Evolutionary conservation across 352 stramenopile genomes (phyloP).

Genomic region (Blastocystis sp.): DNA sequence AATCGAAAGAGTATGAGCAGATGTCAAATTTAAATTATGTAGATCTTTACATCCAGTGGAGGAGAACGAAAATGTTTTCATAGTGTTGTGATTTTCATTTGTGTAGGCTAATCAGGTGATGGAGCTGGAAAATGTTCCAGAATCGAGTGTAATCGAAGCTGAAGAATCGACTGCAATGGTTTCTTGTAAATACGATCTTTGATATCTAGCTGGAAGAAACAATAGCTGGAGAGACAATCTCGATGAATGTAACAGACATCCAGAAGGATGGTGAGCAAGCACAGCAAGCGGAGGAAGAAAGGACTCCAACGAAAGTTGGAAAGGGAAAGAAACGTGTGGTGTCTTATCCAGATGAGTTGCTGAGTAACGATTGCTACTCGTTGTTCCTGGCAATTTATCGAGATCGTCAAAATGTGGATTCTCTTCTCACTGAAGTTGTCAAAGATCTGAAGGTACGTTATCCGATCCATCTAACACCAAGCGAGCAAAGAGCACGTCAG

Average conservation of each 20-base stretch:
- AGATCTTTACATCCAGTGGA: not conserved
- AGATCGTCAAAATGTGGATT: not conserved
- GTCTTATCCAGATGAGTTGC: not conserved
- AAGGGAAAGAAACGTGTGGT: not conserved
- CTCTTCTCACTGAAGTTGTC: not conserved
- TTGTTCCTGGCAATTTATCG: not conserved
- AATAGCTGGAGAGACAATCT: not conserved
- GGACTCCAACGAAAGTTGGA: not conserved
- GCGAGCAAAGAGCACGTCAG: not conserved
- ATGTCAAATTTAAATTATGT: not conserved
- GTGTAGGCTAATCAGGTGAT: not conserved
- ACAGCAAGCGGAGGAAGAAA: not conserved
- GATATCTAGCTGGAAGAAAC: not conserved
- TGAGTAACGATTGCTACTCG: not conserved
- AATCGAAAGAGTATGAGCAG: not conserved
- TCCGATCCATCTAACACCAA: not conserved
- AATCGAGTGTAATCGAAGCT: not conserved
- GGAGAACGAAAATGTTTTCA: not conserved
- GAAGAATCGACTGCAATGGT: not conserved
- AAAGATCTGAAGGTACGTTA: conserved; percentile 18
- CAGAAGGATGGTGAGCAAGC: not conserved
- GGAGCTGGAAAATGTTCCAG: not conserved
- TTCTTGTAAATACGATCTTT: not conserved
- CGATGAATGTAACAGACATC: not conserved
- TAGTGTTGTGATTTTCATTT: not conserved